Conservation (phyloP, 306 rosid genomes). For the Astragalus glycyphyllos region DNA sequence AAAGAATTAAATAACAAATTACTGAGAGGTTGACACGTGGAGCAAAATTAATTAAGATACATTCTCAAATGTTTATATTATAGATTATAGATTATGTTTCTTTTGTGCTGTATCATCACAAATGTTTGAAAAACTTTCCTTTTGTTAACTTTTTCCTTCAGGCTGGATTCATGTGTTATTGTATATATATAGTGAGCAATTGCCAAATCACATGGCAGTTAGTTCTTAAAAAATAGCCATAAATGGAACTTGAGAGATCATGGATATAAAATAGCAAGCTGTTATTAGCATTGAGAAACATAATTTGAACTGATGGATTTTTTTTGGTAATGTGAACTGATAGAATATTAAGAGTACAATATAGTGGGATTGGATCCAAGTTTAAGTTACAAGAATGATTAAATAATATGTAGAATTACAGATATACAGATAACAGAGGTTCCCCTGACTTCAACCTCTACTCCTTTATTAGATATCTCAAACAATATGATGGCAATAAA, state of each 20-base stretch:
- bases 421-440: background rate
- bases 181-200: too few species aligned
- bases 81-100: too few species aligned
- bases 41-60: too few species aligned
- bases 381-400: background rate
- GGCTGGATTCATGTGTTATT: background rate
- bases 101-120: background rate
- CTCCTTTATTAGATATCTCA: background rate
- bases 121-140: background rate
- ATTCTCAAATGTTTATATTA: too few species aligned
- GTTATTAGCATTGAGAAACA: background rate
- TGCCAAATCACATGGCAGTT: background rate
- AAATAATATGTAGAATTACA: background rate
- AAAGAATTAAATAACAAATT: too few species aligned
- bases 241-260: background rate
- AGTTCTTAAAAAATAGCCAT: background rate
- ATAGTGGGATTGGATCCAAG: too few species aligned
- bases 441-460: background rate
- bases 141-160: background rate
- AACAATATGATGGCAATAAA: background rate
- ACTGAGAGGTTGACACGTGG: too few species aligned
- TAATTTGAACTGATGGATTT: too few species aligned
- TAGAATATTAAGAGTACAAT: too few species aligned
- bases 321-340: too few species aligned
- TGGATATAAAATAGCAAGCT: background rate